These are phyloP conservation scores for Hypsizygus ulmarius DNA, from an alignment of 1,284 basidiomycete genomes.

Conservation along the genomic window DNA sequence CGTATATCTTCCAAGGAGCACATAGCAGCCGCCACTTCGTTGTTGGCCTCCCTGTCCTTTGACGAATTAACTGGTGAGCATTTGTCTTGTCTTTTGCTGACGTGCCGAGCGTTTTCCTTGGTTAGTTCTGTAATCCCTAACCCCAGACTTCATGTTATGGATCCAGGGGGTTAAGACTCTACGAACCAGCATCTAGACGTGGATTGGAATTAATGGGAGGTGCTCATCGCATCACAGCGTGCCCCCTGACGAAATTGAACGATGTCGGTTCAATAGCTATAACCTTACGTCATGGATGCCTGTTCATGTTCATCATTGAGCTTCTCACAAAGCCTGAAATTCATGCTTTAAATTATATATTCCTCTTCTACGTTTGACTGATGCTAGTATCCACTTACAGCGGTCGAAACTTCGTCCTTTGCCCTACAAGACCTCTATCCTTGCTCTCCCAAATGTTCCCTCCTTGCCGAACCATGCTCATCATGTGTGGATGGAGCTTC, in stretches of 20 bases:
- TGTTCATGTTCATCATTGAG: no score
- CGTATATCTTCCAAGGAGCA: conserved; percentile 40
- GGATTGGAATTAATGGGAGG: no score
- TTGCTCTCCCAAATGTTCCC: conserved; percentile 46
- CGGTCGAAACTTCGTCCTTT: conserved; percentile 38
- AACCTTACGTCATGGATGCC: no score
- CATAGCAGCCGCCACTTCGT: conserved; percentile 22
- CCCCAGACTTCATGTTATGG: conserved; percentile 9
- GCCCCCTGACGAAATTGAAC: no score
- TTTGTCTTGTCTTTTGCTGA: conserved; percentile 7
- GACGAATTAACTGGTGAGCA: conserved; percentile 49
- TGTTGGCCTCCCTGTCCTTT: conserved; percentile 36
- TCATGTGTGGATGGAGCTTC: conserved; percentile 32
- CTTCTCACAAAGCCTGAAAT: no score
- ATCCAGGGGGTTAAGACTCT: no score
- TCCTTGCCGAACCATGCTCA: conserved; percentile 40
- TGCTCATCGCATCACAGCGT: no score
- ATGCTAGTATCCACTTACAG: conserved; percentile 25
- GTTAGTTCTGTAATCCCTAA: conserved; percentile 16
- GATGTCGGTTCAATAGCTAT: no score
- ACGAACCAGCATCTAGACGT: no score
- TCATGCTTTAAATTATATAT: not conserved
- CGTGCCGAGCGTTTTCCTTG: conserved; percentile 13
- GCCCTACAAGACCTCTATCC: conserved; percentile 47
- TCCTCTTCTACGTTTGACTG: conserved; percentile 2